These are phyloP conservation scores for Jackrogersella multiformis DNA, from an alignment of 495 filamentous ascomycete species.

Conservation along the genomic window DNA sequence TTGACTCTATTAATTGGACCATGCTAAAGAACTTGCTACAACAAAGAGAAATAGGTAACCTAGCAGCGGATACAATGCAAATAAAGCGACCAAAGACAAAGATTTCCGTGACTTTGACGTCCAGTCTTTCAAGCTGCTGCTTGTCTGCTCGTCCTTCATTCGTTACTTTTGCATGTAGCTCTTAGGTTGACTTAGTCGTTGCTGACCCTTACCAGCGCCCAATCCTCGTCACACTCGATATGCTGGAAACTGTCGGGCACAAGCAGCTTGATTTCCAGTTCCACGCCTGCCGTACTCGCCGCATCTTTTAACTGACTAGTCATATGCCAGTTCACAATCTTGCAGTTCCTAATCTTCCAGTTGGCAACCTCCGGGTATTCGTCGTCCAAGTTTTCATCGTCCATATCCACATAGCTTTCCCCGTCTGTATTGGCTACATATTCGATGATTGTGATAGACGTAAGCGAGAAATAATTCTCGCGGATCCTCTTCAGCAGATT, in stretches of 20 bases:
- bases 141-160: neutral
- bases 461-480: neutral
- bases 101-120: neutral
- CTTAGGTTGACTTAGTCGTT: too few species aligned
- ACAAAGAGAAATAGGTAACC: neutral
- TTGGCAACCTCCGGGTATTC: too few species aligned
- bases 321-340: conserved; percentile 23
- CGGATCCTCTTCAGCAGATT: neutral
- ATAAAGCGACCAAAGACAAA: neutral
- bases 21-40: neutral
- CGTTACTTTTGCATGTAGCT: neutral
- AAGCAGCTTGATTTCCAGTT: conserved; percentile 7
- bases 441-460: neutral
- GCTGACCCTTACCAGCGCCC: too few species aligned
- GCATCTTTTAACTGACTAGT: conserved; percentile 6
- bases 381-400: too few species aligned
- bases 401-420: too few species aligned
- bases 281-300: conserved; percentile 12
- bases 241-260: conserved; percentile 12
- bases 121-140: neutral
- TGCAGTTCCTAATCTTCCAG: too few species aligned
- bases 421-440: neutral
- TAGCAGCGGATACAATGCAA: neutral
- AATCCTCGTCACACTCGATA: conserved; percentile 6
- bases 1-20: neutral